Percentiles rank a stretch among this genome's conserved stretches.
Evolutionary conservation across 768 basidiomycete species (phyloP).

Genomic region (Mycena crocata): DNA sequence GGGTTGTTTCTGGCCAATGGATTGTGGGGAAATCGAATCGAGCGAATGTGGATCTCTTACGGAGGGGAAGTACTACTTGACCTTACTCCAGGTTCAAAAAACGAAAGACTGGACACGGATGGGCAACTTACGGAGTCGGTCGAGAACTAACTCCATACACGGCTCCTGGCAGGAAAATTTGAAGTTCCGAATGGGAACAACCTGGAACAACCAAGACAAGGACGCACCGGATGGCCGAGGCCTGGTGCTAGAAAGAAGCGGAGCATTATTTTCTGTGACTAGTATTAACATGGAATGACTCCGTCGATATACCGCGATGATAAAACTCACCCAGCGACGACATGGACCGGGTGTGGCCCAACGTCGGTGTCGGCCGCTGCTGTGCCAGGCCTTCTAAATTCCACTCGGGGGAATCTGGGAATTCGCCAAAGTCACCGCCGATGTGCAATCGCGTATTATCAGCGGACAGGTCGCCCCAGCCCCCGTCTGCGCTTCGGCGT

Average conservation of each 20-base stretch:
- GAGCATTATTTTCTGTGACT: constrained; percentile 20
- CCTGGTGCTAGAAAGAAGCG: constrained; percentile 24
- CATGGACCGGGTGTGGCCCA: constrained; percentile 21
- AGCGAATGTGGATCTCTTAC: constrained; percentile 12
- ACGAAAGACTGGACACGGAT: not conserved
- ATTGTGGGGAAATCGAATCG: not conserved
- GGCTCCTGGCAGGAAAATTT: constrained; percentile 5
- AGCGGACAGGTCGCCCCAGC: constrained; percentile 17
- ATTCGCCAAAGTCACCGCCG: constrained; percentile 25
- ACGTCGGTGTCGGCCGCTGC: constrained; percentile 18
- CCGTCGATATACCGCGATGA: not conserved
- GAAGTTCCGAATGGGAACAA: too few species aligned
- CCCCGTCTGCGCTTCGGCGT: constrained; percentile 18
- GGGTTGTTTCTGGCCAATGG: constrained; percentile 23
- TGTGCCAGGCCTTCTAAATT: constrained; percentile 19
- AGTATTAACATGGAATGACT: not conserved
- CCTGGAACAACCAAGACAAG: not conserved
- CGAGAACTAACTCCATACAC: constrained; percentile 19
- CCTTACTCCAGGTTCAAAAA: not conserved
- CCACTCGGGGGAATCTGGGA: constrained; percentile 15
- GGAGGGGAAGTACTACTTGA: constrained; percentile 17
- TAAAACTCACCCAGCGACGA: constrained; percentile 29
- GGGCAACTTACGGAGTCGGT: constrained; percentile 12
- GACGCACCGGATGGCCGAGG: constrained; percentile 19
- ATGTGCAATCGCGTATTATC: constrained; percentile 30